Base-by-base conservation (phyloP, 306 rosid genomes). In the Prunus dulcis region DNA sequence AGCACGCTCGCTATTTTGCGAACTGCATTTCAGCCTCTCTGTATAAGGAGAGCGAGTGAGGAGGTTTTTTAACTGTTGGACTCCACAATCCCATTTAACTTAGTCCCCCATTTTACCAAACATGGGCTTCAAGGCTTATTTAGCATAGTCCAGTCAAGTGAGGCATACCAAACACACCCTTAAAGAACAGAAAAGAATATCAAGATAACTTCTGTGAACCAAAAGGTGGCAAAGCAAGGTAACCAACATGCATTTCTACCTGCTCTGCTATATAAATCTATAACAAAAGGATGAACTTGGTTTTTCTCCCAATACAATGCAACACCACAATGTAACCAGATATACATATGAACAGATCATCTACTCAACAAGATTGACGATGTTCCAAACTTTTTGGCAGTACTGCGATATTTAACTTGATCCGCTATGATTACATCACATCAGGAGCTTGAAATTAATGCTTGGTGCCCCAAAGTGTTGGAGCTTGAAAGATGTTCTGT, bases 401-500 rank as follows among this genome's bases (percentile, higher is more conserved):
- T 5, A 19, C n/a, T 12, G 20, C 13, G 62, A 56, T 56, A 18
- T 52, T 52, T 17, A 52, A 56, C 27, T 56, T n/a, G 28, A 25
- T 56, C 62, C 25, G 12, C 25, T 17, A 12, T 22, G 30, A 30
- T 55, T 55, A 6, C 56, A 20, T 13, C n/a, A 7, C 15, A 14
- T 22, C 19, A 53, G 65, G 45, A 43, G 61, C 78, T 74, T 57
- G 47, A 11, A 25, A 38, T 62, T 15, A 27, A 49, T 10, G n/a
- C n/a, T 6, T 60, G 32, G 7, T n/a, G 41, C 47, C 56, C 47
- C 49, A 3, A 11, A 30, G 57, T 50, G 17, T 11, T 51, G 2
- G 18, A 47, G 18, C 72, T 52, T 2, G 32, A 63, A 43, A 68
- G 57, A 55, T 53, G 72, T 57, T 86, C 82, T 77, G 65, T 80